These are phyloP conservation scores for Polymyxa betae DNA, from an alignment of 208 protist species.

Conservation along the genomic window DNA sequence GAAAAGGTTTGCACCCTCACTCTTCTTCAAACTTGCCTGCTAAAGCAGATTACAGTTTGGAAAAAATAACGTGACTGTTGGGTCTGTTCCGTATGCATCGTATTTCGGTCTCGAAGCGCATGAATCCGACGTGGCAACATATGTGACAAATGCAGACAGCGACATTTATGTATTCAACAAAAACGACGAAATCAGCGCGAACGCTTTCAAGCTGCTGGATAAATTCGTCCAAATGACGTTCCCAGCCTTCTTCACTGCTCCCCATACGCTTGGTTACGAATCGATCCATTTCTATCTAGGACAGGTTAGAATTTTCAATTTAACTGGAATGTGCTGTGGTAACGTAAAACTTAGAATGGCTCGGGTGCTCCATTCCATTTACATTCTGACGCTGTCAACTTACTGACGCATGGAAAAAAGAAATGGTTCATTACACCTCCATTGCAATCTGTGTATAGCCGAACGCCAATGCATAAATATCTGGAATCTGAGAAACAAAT, in stretches of 20 bases:
- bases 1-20: not conserved
- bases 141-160: not conserved
- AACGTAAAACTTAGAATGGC: not conserved
- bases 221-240: not conserved
- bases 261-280: not conserved
- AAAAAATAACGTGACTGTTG: not conserved
- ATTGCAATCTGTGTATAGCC: not conserved
- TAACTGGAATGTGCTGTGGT: not conserved
- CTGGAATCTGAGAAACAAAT: not conserved
- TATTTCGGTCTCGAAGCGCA: not conserved
- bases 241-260: not conserved
- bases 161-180: conserved; percentile 38
- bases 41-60: not conserved
- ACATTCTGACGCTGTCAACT: conserved; percentile 45
- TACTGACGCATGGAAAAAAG: conserved; percentile 35
- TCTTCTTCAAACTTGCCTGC: not conserved
- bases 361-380: conserved; percentile 31
- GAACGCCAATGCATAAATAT: not conserved
- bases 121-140: not conserved
- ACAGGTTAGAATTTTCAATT: not conserved
- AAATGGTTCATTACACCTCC: not conserved
- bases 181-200: not conserved
- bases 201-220: not conserved
- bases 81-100: not conserved
- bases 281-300: conserved; percentile 32